Base-by-base conservation (phyloP, 176 grass and related monocot species). In the Luzula sylvatica region DNA sequence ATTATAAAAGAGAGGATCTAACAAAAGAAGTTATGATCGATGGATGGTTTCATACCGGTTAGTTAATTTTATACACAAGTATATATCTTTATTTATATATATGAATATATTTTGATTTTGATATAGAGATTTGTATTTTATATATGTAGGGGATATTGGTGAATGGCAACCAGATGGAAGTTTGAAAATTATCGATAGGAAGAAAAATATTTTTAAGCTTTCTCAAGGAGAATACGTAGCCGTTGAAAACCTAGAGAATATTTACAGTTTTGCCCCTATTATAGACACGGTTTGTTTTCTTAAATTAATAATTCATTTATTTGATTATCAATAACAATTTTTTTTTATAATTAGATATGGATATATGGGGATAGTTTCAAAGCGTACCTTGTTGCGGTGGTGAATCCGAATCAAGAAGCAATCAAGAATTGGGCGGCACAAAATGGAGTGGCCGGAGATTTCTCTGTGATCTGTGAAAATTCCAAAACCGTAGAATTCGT, bases 211-310 rank as follows among this genome's bases (percentile, higher is more conserved):
- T 45, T 76, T 76, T 62, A 76, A 76, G 43, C 65, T 76, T 47
- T 76, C 73, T 11, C 73, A 76, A 27, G 73, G 73, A 76, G 73
- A 76, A 24, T 76, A 76, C 53, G 73, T 76, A 68, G 73, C 73
- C 25, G 73, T 76, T 19, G 73, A 76, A 46, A 76, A 76, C 67
- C 54, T 76, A 17, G 73, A 76, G 55, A 76, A 55, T 26, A 69
- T 76, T 20, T 76, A 76, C 44, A 19, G 73, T 67, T 59, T 76
- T 17, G 65, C 67, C 43, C 65, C 55, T 45, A 58, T n/a, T 46
- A 46, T 76, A 41, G 73, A 76, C 46, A 54, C 32, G 16, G 73
- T 76, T 53, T 15, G 14, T 53, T 3, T 60, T 27, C 24, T 23
- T 25, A 28, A 26, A 46, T 46, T 15, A 26, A 25, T 13, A 14